Percentiles rank a stretch among this genome's conserved stretches.
Conservation (phyloP, 768 basidiomycete species). For the Amanita exitialis region DNA sequence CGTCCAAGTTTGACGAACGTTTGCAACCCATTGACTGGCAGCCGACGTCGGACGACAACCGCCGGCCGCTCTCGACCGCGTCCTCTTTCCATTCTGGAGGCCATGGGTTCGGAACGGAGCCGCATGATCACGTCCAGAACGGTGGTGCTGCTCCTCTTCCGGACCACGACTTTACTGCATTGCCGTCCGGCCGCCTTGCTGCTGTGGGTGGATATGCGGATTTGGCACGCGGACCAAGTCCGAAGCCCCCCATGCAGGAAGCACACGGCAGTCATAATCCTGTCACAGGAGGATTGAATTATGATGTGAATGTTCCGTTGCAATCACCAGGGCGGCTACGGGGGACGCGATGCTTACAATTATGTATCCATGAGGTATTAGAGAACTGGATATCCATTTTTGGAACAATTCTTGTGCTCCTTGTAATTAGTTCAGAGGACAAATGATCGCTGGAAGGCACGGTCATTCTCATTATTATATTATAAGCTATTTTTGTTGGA, state of each 20-base stretch:
- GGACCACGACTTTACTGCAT: constrained; percentile 73
- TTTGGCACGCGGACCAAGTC: constrained; percentile 65
- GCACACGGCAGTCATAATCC: constrained; percentile 30
- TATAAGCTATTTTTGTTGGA: not conserved
- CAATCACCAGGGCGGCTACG: constrained; percentile 48
- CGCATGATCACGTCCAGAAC: constrained; percentile 11
- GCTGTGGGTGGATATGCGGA: constrained; percentile 79
- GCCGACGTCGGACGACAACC: constrained; percentile 45
- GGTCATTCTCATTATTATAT: not conserved
- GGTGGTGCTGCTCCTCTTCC: constrained; percentile 36
- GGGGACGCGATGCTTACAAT: constrained; percentile 15
- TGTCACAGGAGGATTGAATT: constrained; percentile 33
- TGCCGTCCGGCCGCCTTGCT: constrained; percentile 36
- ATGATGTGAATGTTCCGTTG: constrained; percentile 50
- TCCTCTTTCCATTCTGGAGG: constrained; percentile 64
- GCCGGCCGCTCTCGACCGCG: constrained; percentile 43
- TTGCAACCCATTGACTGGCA: constrained; percentile 87
- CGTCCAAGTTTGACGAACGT: constrained; percentile 71
- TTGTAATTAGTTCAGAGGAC: not conserved
- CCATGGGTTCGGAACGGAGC: constrained; percentile 21
- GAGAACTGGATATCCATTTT: too few relatives aligned
- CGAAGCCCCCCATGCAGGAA: constrained; percentile 57
- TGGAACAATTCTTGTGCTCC: not conserved
- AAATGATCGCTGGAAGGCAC: not conserved
- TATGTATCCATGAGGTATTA: not conserved